Conservation (phyloP, 2,329 filamentous ascomycete genomes). For the Neurospora sp. region DNA sequence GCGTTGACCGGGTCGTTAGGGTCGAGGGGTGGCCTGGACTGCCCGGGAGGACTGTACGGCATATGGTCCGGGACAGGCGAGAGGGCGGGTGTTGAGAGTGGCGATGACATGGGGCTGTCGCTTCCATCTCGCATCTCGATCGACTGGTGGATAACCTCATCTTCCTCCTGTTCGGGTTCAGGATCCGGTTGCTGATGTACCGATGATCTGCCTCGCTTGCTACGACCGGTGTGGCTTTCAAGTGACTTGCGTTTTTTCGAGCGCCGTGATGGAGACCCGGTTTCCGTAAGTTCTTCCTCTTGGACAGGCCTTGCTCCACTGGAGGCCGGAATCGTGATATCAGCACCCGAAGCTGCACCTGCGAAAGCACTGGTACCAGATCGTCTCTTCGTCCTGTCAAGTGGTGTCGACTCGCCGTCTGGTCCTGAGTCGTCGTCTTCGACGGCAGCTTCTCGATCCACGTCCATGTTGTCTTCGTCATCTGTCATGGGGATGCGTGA, state of each 20-base stretch:
- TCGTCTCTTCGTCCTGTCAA: slow-evolving; percentile 12
- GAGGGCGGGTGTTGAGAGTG: slow-evolving; percentile 6
- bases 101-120: slow-evolving; percentile 2
- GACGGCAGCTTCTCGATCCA: neutral
- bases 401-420: slow-evolving; percentile 20
- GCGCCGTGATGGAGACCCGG: slow-evolving; percentile 14
- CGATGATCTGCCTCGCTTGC: slow-evolving; percentile 22
- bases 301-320: neutral
- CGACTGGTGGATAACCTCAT: slow-evolving; percentile 14
- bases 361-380: slow-evolving; percentile 5
- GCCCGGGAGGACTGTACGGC: slow-evolving; percentile 13
- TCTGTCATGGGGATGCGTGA: slow-evolving; percentile 8
- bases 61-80: neutral
- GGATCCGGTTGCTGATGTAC: slow-evolving; percentile 8
- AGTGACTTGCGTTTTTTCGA: slow-evolving; percentile 48
- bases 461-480: slow-evolving; percentile 13
- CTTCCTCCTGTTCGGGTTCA: slow-evolving; percentile 8
- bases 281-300: neutral
- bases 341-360: neutral
- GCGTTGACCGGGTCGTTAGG: slow-evolving; percentile 41
- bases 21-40: slow-evolving; percentile 31
- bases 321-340: neutral
- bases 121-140: slow-evolving; percentile 17
- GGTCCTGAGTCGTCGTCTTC: slow-evolving; percentile 21
- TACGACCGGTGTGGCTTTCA: slow-evolving; percentile 28